Evolutionary conservation across 2,329 filamentous ascomycete species (phyloP), one percentile per base, ranked within the genome.

Genomic region (Tolypocladium inflatum): DNA sequence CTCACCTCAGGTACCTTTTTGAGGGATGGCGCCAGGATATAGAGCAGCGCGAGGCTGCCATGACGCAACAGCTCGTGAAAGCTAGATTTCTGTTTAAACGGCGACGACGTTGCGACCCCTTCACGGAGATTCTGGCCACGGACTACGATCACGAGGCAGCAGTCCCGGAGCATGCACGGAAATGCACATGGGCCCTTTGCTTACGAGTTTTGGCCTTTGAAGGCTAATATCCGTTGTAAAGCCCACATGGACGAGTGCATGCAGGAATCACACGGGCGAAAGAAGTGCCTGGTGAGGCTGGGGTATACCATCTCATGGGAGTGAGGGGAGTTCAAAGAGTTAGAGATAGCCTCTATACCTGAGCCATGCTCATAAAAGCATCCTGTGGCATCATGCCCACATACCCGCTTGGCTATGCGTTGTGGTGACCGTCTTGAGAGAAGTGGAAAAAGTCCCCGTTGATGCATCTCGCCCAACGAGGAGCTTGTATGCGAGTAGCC

Each of bases 1-100:
- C 66, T 88, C 86, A 57, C 86, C 86, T 17, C 81, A 84, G 64
- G 78, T 72, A 48, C 74, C 76, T 1, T 74, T 76, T 62, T 78
- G 65, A 68, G 58, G 26, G 11, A 37, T 7, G 48, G 30, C 8
- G 2, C 48, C 48, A 8, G 38, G 45, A 56, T 52, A 41, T 50
- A 65, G 48, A 19, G 30, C 30, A 50, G 15, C 19, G 48, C 30
- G 11, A 37, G 19, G 30, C 48, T 37, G 38, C 30, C 19, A 15
- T 21, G 48, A 11, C 30, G 10, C 48, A 21, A 15, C 19, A 35
- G 15, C 4, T 21, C 9, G 48, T 52, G 48, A 3, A n/a, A 52
- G 19, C 48, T 21, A 5, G 48, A 11, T 35, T 21, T 17, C 19
- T n/a, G 48, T 35, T n/a, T 37, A 3, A 7, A 10, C 48, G 48